These are phyloP conservation scores for Mucor velutinosus DNA, from an alignment of 371 early-diverging fungal species.

Conservation along the genomic window DNA sequence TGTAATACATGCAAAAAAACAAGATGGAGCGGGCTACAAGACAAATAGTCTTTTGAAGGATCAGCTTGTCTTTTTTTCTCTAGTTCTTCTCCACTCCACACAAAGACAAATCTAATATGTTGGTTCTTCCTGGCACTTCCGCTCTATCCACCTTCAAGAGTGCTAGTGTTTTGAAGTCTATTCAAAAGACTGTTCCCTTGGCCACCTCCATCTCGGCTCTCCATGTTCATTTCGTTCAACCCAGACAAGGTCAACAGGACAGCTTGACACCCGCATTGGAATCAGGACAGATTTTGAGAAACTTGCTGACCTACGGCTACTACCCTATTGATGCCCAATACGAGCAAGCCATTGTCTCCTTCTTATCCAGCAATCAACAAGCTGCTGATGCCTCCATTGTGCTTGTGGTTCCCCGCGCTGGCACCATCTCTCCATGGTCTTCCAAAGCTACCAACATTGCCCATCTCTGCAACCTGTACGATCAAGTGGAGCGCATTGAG, in stretches of 20 bases:
- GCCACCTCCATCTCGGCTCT: slow-evolving; percentile 59
- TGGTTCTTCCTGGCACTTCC: slow-evolving; percentile 77
- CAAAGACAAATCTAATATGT: slow-evolving; percentile 46
- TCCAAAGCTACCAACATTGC: slow-evolving; percentile 98
- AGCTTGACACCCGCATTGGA: slow-evolving; percentile 36
- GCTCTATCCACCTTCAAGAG: slow-evolving; percentile 76
- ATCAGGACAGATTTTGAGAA: slow-evolving; percentile 47
- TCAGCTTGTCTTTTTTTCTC: not conserved
- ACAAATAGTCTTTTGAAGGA: slow-evolving; percentile 1
- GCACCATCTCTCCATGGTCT: slow-evolving; percentile 98
- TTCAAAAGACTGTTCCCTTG: slow-evolving; percentile 55
- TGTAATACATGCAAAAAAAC: not conserved
- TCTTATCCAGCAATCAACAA: slow-evolving; percentile 39
- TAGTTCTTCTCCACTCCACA: not conserved
- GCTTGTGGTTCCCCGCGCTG: slow-evolving; percentile 83
- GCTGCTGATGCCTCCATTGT: slow-evolving; percentile 44
- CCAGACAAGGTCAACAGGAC: slow-evolving; percentile 45
- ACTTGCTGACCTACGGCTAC: slow-evolving; percentile 50
- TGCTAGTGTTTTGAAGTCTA: slow-evolving; percentile 51
- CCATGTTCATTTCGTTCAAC: slow-evolving; percentile 75
- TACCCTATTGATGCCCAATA: slow-evolving; percentile 36
- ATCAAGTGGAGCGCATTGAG: slow-evolving; percentile 80
- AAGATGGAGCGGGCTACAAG: slow-evolving; percentile 7
- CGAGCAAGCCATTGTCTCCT: slow-evolving; percentile 36
- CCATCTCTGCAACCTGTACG: slow-evolving; percentile 78